These are phyloP conservation scores for Candida endomychidarum DNA, from an alignment of 805 yeast genomes.

Conservation along the genomic window DNA sequence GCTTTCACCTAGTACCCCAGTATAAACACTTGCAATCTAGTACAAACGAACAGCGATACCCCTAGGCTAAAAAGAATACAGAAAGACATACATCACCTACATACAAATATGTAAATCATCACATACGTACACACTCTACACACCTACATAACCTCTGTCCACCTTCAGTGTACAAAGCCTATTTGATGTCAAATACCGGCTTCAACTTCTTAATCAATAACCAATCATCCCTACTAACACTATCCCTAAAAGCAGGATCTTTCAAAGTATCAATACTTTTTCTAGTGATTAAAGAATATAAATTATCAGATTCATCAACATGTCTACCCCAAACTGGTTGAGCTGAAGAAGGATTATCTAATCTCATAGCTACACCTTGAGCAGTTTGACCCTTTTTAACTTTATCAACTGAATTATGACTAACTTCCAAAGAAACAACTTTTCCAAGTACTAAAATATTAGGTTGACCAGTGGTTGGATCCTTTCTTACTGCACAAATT, in stretches of 20 bases:
- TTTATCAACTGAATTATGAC: slow-evolving; percentile 75
- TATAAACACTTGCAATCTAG: too few species aligned
- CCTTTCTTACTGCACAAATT: slow-evolving; percentile 86
- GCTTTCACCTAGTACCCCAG: too few species aligned
- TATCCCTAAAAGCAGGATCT: slow-evolving; percentile 95
- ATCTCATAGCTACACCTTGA: slow-evolving; percentile 98
- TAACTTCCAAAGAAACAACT: slow-evolving; percentile 91
- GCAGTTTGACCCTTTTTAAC: slow-evolving; percentile 94
- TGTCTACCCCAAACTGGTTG: slow-evolving; percentile 99
- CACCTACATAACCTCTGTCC: too few species aligned
- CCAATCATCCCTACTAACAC: slow-evolving; percentile 96
- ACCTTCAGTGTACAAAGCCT: too few species aligned
- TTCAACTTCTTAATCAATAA: slow-evolving; percentile 83
- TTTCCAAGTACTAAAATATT: slow-evolving; percentile 77
- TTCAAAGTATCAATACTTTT: slow-evolving; percentile 94
- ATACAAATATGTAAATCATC: too few species aligned
- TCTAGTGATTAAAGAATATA: slow-evolving; percentile 89
- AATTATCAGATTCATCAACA: slow-evolving; percentile 86
- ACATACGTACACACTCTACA: too few species aligned
- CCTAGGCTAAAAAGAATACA: too few species aligned
- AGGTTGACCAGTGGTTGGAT: slow-evolving; percentile 78
- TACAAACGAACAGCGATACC: too few species aligned
- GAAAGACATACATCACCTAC: too few species aligned
- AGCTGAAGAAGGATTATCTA: slow-evolving; percentile 87
- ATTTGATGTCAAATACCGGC: slow-evolving; percentile 81